Evolutionary conservation across 2,329 filamentous ascomycete species (phyloP).

Genomic region (Leptoxyphium fumago): DNA sequence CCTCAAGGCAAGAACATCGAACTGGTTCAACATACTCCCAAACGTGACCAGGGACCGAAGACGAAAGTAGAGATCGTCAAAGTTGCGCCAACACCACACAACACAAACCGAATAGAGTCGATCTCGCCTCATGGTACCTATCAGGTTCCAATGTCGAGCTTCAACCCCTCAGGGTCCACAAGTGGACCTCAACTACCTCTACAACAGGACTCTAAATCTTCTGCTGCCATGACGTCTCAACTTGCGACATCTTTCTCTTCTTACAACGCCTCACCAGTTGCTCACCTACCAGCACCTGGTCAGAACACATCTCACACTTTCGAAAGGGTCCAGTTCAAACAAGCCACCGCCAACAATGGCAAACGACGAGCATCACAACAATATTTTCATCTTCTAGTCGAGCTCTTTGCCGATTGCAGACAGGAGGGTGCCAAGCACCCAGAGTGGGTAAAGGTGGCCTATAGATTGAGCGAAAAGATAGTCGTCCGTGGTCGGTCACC

Average conservation of each 20-base stretch:
- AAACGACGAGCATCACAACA: conserved; percentile 82
- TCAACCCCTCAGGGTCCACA: conserved; percentile 21
- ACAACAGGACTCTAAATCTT: conserved; percentile 18
- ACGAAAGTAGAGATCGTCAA: conserved; percentile 56
- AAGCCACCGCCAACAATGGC: conserved; percentile 85
- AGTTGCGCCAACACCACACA: conserved; percentile 46
- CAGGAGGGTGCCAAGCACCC: conserved; percentile 28
- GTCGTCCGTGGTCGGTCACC: conserved; percentile 77
- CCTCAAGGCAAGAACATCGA: conserved; percentile 64
- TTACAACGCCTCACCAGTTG: conserved; percentile 3
- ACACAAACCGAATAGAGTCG: conserved; percentile 26
- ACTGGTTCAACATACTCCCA: conserved; percentile 80
- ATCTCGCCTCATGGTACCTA: conserved; percentile 23
- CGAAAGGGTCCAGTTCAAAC: conserved; percentile 88
- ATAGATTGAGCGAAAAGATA: conserved; percentile 61
- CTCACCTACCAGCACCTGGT: conserved; percentile 12
- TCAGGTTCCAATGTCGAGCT: conserved; percentile 21
- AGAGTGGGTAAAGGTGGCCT: conserved; percentile 56
- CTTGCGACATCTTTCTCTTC: background rate
- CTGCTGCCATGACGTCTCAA: conserved; percentile 4
- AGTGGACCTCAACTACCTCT: conserved; percentile 28
- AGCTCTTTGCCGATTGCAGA: conserved; percentile 59
- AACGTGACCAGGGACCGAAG: conserved; percentile 77
- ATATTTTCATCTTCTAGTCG: conserved; percentile 81
- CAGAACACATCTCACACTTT: conserved; percentile 46